Evolutionary conservation across 768 basidiomycete species (phyloP), one percentile per base, ranked within the genome.

Genomic region (Phlebiopsis flavidoalba): DNA sequence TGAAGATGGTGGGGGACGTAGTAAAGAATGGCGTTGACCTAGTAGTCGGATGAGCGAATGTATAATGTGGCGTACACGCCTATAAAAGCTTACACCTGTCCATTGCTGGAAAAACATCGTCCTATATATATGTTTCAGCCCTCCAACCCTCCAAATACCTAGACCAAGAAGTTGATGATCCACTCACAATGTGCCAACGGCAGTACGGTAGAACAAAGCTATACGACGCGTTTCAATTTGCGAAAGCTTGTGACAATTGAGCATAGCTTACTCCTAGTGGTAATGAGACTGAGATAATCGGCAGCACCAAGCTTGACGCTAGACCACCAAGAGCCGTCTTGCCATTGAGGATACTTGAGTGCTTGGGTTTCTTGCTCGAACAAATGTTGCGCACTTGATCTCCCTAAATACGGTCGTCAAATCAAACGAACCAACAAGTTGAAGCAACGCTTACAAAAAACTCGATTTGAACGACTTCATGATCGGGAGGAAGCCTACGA

Each of bases 41-140:
- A 31, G 26, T 3, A 6, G 6, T 31, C 2, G 26, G 26, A 2
- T 31, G 26, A 31, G 26, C 6, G 26, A 31, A 2, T 3, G 26
- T 31, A 8, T 43, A 45, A 15, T 35, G 22, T 19, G 17, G n/a
- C 21, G 17, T 5, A 52, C 14, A 7, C 22, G 46, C 3, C 26
- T 31, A 31, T 6, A 3, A 6, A 6, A 2, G 6, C 26, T 31
- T 31, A 31, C 79, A 62, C 89, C 90, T 33, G 88, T 89, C 88
- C 88, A 91, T 72, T 91, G 89, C 69, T 91, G 89, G 78, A 88
- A 91, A 75, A 86, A 87, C 88, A 87, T 93, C 46, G 76, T 84
- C 40, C 40, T 43, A 43, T 12, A 12, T 12, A 8, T 17, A 43
- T 43, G 62, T 82, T 83, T 56, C 26, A 31, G 26, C 26, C 26